These are phyloP conservation scores for Liquidambar formosana DNA, from an alignment of 164 flowering plant genomes.

Conservation along the genomic window DNA sequence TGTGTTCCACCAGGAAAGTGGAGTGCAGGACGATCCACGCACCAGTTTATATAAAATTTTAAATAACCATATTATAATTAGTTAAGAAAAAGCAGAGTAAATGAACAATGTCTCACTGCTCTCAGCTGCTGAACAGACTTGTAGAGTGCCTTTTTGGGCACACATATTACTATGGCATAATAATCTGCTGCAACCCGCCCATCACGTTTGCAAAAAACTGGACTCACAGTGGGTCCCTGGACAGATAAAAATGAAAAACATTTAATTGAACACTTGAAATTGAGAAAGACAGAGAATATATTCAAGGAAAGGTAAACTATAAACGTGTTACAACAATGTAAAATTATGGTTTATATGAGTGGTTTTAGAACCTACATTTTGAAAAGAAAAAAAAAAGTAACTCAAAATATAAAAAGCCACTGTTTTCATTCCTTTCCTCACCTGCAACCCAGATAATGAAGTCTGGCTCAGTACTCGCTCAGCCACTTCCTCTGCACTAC, in stretches of 20 bases:
- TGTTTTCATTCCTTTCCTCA: constrained; percentile 16
- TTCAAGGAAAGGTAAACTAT: background rate
- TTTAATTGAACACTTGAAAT: background rate
- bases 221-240: constrained; percentile 96
- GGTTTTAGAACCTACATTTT: no score
- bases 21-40: no score
- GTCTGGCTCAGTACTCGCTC: constrained; percentile 72
- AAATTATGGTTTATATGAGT: background rate
- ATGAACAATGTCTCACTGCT: constrained; percentile 52
- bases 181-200: constrained; percentile 64
- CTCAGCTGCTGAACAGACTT: constrained; percentile 86
- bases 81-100: background rate
- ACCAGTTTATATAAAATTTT: no score
- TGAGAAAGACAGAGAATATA: background rate
- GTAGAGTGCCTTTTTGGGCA: constrained; percentile 85
- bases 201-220: constrained; percentile 73
- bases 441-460: constrained; percentile 91
- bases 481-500: constrained; percentile 88
- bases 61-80: background rate
- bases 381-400: background rate
- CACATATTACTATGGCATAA: constrained; percentile 87
- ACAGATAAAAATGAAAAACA: constrained; percentile 5
- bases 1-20: no score
- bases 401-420: background rate
- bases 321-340: background rate